Base-by-base conservation (phyloP, 2,329 filamentous ascomycete species). In the Didymella arachidicola region DNA sequence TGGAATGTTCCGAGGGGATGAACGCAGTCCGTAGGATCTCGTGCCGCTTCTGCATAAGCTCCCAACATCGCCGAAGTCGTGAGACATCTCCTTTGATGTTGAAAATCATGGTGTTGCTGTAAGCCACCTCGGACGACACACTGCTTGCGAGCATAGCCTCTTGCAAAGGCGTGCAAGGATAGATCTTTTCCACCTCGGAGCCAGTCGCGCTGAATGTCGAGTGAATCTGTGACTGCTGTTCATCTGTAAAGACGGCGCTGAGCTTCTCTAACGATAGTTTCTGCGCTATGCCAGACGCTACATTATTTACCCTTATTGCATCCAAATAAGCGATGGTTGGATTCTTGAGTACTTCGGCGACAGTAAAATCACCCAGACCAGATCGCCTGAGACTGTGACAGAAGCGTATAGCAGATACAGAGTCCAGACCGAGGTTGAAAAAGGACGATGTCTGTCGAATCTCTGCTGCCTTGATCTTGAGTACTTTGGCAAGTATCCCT, bases 151-250 rank as follows among this genome's bases (percentile, higher is more conserved):
- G 80, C 92, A 97, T 97, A 0, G 89, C 90, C 78, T 96, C 90
- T 73, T 97, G 93, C 0, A 97, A 79, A 0, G 93, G 90, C 1
- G 92, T 96, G 71, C 93, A 97, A 0, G 93, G 93, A 5, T 93
- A 78, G 8, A 96, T 81, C 1, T 79, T 80, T 29, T 84, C 76
- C 2, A 90, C 79, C 0, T 65, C 43, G 4, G 74, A 72, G 7
- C 63, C 66, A 32, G 54, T 41, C 16, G 53, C 18, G 12, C 63
- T 14, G 38, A 68, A 66, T 16, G 51, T 16, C 1, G 59, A 62
- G 25, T 22, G 53, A 29, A 75, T 68, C 1, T 56, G 52, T n/a
- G 51, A 57, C 4, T 62, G 30, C 34, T 68, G 63, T 2, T 58
- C 50, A 10, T 53, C 14, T 2, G 41, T 59, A 53, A 74, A 71